Evolutionary conservation across 495 filamentous ascomycete species (phyloP), one percentile per base, ranked within the genome.

Genomic region (Podospora pseudocomata): DNA sequence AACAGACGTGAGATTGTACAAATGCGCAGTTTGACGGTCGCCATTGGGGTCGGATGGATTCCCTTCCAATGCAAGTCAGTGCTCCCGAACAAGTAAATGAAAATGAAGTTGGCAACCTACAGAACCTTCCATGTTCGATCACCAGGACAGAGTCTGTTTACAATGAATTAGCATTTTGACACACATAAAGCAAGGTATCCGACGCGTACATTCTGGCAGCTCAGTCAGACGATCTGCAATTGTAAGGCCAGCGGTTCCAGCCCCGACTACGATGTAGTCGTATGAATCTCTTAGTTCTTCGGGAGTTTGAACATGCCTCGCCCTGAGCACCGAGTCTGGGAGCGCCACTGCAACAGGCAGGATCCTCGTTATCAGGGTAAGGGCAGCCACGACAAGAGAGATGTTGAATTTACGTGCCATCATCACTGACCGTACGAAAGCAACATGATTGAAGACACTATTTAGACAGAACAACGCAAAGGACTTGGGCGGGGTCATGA

Each of bases 191-290:
- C 23, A 23, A 23, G 1, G 23, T 23, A 23, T 23, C 23, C 23
- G 23, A 23, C 23, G 32, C 11, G 32, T 18, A 15, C 23, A 26
- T 13, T n/a, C 26, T 16, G 1, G 58, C 39, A 30, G 28, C 64
- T 68, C 67, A 34, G 44, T 65, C 30, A 68, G 39, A 4, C 67
- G 62, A 60, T 68, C 67, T 13, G 62, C 77, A 3, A 85, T 73
- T 0, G 78, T 79, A 32, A 85, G 69, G 1, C 83, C 82, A 30
- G 77, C 73, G 4, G 79, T 80, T 6, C 83, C 83, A 4, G 79
- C 84, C 0, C 83, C 76, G 57, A 79, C 71, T 30, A 77, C 66
- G 19, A 78, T 65, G 59, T 76, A 75, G 67, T 79, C 81, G 34
- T 79, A 77, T 4, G 27, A 28, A 13, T 32, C 18, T 30, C 30